A percentile compares a stretch with the other conserved stretches of the same genome.
Conservation (phyloP, 371 early-diverging fungal species). For the Chytridium lagenaria region DNA sequence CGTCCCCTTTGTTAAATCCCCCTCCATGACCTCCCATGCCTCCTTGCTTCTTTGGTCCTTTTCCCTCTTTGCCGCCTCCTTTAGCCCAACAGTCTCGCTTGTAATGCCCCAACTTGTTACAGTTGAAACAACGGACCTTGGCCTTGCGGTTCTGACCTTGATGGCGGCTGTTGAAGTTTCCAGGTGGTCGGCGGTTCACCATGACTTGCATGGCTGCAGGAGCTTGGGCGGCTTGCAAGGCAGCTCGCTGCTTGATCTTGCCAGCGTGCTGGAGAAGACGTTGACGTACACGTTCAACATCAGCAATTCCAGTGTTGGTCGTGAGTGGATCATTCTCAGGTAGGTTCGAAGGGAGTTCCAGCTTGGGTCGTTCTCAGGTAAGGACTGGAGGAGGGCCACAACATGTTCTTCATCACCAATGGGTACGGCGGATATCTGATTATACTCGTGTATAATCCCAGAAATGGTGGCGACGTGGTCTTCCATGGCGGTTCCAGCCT, state of each 20-base stretch:
- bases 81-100: background rate
- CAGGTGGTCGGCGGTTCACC: background rate
- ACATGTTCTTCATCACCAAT: constrained; percentile 1
- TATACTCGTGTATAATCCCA: background rate
- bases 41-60: background rate
- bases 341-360: background rate
- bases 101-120: background rate
- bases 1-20: too few relatives aligned
- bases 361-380: background rate
- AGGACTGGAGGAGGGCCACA: background rate
- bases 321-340: background rate
- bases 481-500: background rate
- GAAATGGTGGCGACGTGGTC: background rate
- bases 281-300: background rate
- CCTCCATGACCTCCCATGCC: too few relatives aligned
- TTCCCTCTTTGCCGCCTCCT: background rate
- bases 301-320: background rate
- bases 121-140: background rate
- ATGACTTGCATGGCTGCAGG: background rate
- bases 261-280: background rate
- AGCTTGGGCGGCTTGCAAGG: background rate
- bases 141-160: background rate
- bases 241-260: background rate
- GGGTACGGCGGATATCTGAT: background rate
- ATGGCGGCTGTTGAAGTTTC: background rate